Evolutionary conservation across 768 basidiomycete species (phyloP).

Genomic region (Pisolithus albus): DNA sequence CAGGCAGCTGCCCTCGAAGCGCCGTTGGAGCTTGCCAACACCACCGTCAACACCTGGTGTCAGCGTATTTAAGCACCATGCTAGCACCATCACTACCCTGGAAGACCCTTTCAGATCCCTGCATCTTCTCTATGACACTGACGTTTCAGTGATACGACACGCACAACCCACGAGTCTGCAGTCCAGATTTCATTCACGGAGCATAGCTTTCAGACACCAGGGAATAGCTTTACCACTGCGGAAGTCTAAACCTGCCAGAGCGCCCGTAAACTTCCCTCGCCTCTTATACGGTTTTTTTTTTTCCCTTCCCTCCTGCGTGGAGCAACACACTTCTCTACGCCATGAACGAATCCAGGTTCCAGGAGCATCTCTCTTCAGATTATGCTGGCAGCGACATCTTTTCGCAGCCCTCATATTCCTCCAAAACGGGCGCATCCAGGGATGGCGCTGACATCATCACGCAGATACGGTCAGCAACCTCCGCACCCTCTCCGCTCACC

Average conservation of each 20-base stretch:
- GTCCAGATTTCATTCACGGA: background rate
- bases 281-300: too few species aligned
- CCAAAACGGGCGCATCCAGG: conserved; percentile 1
- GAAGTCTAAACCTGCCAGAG: too few species aligned
- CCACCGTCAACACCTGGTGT: background rate
- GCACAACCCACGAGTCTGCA: conserved; percentile 15
- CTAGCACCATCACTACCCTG: background rate
- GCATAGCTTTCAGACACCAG: conserved; percentile 6
- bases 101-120: too few species aligned
- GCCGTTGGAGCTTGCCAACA: background rate
- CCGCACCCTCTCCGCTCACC: conserved; percentile 39
- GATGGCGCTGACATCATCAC: conserved; percentile 29
- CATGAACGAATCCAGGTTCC: conserved; percentile 26
- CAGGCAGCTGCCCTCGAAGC: background rate
- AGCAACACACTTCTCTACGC: background rate
- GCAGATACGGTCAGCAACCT: conserved; percentile 39
- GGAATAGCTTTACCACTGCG: too few species aligned
- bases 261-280: too few species aligned
- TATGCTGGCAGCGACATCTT: conserved; percentile 6
- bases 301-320: background rate
- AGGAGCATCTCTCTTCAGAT: conserved; percentile 24
- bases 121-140: background rate
- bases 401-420: conserved; percentile 6
- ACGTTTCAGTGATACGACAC: conserved; percentile 8
- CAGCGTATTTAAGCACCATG: background rate